Evolutionary conservation across 352 stramenopile species (phyloP).

Genomic region (Blastocystis sp.): DNA sequence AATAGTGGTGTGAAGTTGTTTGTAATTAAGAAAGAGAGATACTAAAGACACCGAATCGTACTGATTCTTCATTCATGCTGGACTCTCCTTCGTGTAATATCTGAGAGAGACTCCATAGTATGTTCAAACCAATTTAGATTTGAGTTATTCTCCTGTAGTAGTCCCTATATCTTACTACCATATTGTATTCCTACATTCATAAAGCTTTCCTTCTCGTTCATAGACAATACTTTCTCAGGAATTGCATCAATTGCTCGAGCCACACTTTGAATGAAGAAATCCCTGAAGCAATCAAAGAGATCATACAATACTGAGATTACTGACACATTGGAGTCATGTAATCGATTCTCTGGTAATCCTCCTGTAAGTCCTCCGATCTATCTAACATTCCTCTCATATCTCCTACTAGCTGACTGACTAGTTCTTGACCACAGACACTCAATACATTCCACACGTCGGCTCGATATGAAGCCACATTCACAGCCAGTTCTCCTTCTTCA

Average conservation of each 20-base stretch:
- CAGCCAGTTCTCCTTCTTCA: background rate
- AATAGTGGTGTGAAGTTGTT: background rate
- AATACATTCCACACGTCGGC: background rate
- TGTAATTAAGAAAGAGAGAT: background rate
- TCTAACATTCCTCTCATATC: background rate
- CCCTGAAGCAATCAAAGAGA: conserved; percentile 1
- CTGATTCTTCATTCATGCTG: background rate
- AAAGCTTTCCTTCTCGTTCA: background rate
- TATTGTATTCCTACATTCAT: background rate
- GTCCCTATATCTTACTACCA: background rate
- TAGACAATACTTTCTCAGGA: background rate
- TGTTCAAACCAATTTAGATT: conserved; percentile 9
- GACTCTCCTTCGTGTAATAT: background rate
- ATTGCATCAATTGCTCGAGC: background rate
- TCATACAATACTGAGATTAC: background rate
- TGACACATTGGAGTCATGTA: background rate
- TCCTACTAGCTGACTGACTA: conserved; percentile 19
- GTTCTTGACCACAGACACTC: background rate
- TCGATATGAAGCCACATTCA: background rate
- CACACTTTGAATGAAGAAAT: background rate
- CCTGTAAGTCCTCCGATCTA: background rate
- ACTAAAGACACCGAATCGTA: background rate
- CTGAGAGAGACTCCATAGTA: background rate
- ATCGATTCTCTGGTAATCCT: background rate
- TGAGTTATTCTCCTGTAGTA: conserved; percentile 7